phyloP scores from a whole-genome alignment of 2,329 filamentous ascomycete species.

The Exophiala aquamarina region DNA sequence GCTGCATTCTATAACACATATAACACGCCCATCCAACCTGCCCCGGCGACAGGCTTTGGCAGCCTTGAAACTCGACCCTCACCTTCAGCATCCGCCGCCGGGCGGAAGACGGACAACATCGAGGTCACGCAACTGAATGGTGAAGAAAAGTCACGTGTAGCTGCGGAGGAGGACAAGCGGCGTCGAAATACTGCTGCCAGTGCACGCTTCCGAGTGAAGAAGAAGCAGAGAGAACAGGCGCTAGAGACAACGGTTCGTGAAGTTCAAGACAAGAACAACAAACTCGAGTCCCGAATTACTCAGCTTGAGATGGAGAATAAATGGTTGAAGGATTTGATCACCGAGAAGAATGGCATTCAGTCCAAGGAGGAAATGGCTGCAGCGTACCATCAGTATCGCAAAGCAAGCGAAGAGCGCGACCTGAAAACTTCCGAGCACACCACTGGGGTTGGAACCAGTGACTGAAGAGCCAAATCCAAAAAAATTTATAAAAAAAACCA shows the following conservation, averaged over 20 bases:
- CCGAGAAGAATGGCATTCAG: conserved; percentile 70
- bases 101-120: conserved; percentile 14
- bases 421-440: conserved; percentile 26
- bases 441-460: conserved; percentile 29
- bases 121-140: conserved; percentile 46
- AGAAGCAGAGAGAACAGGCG: conserved; percentile 90
- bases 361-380: conserved; percentile 42
- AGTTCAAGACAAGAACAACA: conserved; percentile 74
- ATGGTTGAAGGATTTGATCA: conserved; percentile 76
- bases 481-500: conserved; percentile 2
- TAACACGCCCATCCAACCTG: conserved; percentile 29
- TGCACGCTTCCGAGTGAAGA: conserved; percentile 88
- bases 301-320: conserved; percentile 82
- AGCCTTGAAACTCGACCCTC: conserved; percentile 14
- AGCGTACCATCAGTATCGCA: conserved; percentile 41
- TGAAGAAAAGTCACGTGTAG: conserved; percentile 70
- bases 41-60: conserved; percentile 18
- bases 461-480: conserved; percentile 22
- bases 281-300: conserved; percentile 70
- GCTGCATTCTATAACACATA: conserved; percentile 25
- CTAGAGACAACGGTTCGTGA: conserved; percentile 82
- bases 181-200: conserved; percentile 85
- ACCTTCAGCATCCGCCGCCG: conserved; percentile 3
- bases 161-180: conserved; percentile 87
- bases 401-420: conserved; percentile 33